These are phyloP conservation scores for Mycocentrospora acerina DNA, from an alignment of 2,329 filamentous ascomycete genomes.

Conservation along the genomic window DNA sequence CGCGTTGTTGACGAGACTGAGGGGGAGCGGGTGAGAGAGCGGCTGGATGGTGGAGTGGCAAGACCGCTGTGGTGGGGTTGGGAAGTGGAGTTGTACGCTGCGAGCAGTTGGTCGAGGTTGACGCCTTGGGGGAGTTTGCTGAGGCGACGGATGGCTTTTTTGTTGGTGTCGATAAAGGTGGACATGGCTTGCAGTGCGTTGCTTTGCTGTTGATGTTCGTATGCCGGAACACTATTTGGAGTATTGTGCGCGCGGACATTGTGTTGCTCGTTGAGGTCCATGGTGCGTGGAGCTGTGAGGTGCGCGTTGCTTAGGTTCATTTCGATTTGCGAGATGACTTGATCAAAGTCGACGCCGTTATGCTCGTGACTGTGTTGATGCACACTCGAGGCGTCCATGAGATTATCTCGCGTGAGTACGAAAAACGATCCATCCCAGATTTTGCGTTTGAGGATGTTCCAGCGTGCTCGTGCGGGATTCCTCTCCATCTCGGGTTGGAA, in stretches of 20 bases:
- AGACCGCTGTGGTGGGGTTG: too few species aligned
- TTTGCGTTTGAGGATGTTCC: conserved; percentile 53
- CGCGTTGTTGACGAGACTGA: conserved; percentile 4
- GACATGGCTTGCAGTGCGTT: conserved; percentile 50
- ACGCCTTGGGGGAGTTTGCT: conserved; percentile 20
- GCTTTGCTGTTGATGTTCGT: conserved; percentile 47
- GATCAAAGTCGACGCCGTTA: conserved; percentile 49
- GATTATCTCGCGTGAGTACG: conserved; percentile 44
- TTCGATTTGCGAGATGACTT: conserved; percentile 48
- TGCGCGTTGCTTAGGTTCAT: conserved; percentile 30
- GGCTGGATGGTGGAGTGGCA: conserved; percentile 20
- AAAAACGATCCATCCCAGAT: conserved; percentile 57
- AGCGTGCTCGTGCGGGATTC: conserved; percentile 56
- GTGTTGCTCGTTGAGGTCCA: conserved; percentile 48
- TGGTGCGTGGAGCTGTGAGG: conserved; percentile 15
- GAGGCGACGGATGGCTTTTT: conserved; percentile 23
- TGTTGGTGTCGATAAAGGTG: conserved; percentile 24
- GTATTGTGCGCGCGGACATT: conserved; percentile 39
- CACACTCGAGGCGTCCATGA: conserved; percentile 10
- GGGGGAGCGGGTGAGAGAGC: conserved; percentile 15
- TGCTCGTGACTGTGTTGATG: neutral
- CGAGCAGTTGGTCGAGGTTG: conserved; percentile 19
- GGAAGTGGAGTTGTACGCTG: conserved; percentile 12
- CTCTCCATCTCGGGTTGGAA: conserved; percentile 56
- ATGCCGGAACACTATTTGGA: conserved; percentile 40